Base-by-base conservation (phyloP, 1,139 yeast species). In the Saccharomyces hybrid region DNA sequence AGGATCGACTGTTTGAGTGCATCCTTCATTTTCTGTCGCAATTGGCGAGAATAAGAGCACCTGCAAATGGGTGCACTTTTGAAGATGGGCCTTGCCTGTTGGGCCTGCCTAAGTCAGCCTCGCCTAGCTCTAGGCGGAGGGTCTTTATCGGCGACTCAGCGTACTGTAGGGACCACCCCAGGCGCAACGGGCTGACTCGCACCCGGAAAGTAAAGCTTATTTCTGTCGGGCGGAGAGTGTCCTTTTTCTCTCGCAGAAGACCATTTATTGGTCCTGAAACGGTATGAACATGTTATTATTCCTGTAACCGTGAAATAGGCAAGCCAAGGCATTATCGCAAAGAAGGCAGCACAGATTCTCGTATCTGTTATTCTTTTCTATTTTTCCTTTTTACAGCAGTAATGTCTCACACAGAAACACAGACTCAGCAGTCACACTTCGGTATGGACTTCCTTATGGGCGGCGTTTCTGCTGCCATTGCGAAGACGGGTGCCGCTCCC, bases 401-500 rank as follows among this genome's bases (percentile, higher is more conserved):
- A 38, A 38, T 38, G 44, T 38, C 44, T 38, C 44, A 38, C 19
- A 38, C n/a, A 11, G 44, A 38, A 19, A 9, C 25, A 19, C 26
- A 38, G 44, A 38, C 44, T 38, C 44, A 38, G 25, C 19, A 38
- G 44, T 38, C 44, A 11, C 44, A 38, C n/a, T 38, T 38, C 26
- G 44, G 44, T 19, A 9, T 38, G 13, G 85, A 82, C 73, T 82
- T 82, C 79, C 68, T 82, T 73, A 82, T 84, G 88, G 89, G 88
- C 73, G 89, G 90, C 81, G 86, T 84, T 62, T 83, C 90, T 73
- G 90, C 90, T 75, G 90, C 90, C 68, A 84, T 84, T 77, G 82
- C 89, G 62, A 84, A 84, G 83, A 84, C 90, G 60, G 88, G 88
- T 60, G 90, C 90, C 66, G 90, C 90, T 66, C 90, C 90, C 75